phyloP scores from a whole-genome alignment of 352 stramenopile species.

The Aphanomyces invadans region DNA sequence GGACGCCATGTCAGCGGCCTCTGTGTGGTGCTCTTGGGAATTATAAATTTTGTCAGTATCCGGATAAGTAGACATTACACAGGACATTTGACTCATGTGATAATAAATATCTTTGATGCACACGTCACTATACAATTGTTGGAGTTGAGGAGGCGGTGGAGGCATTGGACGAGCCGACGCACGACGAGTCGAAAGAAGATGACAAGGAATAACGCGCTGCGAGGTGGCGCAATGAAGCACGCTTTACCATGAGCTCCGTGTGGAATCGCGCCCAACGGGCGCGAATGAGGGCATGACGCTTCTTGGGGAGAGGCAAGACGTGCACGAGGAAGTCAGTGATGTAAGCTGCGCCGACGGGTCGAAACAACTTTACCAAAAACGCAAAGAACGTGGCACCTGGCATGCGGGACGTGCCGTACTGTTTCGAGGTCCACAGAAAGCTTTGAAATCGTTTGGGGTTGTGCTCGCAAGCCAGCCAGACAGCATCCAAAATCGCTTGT shows the following conservation, averaged over 20 bases:
- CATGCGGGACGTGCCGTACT: slow-evolving; percentile 52
- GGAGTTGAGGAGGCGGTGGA: slow-evolving; percentile 5
- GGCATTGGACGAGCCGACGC: slow-evolving; percentile 4
- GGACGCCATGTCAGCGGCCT: not conserved
- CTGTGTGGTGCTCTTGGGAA: not conserved
- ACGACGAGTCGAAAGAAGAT: not conserved
- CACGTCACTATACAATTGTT: not conserved
- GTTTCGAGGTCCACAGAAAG: slow-evolving; percentile 67
- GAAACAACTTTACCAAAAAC: slow-evolving; percentile 77
- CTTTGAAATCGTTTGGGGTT: slow-evolving; percentile 77
- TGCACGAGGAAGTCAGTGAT: slow-evolving; percentile 77
- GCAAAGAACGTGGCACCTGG: slow-evolving; percentile 54
- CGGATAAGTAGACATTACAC: not conserved
- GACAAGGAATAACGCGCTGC: not conserved
- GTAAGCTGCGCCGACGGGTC: slow-evolving; percentile 56
- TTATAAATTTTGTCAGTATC: not conserved
- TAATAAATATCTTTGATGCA: not conserved
- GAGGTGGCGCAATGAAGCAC: slow-evolving; percentile 23
- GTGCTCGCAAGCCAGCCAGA: slow-evolving; percentile 80
- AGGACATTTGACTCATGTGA: not conserved
- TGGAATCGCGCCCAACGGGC: slow-evolving; percentile 65
- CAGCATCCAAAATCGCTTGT: slow-evolving; percentile 60
- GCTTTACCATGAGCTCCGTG: slow-evolving; percentile 42
- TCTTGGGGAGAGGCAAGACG: slow-evolving; percentile 55
- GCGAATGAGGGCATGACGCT: slow-evolving; percentile 54